Percentiles rank a stretch among this genome's conserved stretches.
These are phyloP conservation scores for Sphagnum fallax DNA, from an alignment of 228 moss, liverwort and hornwort genomes.

Conservation along the genomic window DNA sequence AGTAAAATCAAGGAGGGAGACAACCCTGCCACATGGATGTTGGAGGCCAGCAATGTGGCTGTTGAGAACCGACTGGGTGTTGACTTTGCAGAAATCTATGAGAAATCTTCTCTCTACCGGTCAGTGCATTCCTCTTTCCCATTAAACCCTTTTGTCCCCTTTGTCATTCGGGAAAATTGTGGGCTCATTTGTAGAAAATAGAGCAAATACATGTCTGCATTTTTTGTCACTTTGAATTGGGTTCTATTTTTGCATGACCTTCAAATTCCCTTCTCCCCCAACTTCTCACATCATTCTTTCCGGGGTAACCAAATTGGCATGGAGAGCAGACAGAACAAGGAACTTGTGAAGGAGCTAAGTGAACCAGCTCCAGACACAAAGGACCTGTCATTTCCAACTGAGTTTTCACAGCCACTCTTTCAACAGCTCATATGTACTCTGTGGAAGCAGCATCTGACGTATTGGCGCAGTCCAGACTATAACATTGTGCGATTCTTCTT, in stretches of 20 bases:
- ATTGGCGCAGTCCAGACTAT: conserved; percentile 50
- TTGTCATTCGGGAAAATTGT: neutral
- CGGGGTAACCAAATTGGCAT: neutral
- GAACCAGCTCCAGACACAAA: conserved; percentile 19
- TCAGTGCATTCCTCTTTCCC: conserved; percentile 9
- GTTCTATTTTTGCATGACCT: no score
- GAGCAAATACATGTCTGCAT: no score
- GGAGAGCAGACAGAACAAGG: conserved; percentile 23
- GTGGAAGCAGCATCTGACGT: conserved; percentile 42
- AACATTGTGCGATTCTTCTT: conserved; percentile 37
- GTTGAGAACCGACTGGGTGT: conserved; percentile 22
- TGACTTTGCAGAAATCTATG: conserved; percentile 35
- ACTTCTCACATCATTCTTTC: neutral
- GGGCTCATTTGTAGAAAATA: no score
- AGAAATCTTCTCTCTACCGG: conserved; percentile 30
- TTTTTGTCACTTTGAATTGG: no score
- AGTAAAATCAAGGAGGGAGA: conserved; percentile 27
- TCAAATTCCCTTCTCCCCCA: neutral
- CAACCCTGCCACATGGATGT: conserved; percentile 55
- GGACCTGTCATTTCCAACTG: conserved; percentile 29
- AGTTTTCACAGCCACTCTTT: conserved; percentile 19
- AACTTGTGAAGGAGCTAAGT: conserved; percentile 24
- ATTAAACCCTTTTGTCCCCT: neutral
- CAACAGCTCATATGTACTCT: conserved; percentile 28
- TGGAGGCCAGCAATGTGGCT: conserved; percentile 19